Conservation (phyloP, 129 eudicot genomes). For the Lactuca saligna region DNA sequence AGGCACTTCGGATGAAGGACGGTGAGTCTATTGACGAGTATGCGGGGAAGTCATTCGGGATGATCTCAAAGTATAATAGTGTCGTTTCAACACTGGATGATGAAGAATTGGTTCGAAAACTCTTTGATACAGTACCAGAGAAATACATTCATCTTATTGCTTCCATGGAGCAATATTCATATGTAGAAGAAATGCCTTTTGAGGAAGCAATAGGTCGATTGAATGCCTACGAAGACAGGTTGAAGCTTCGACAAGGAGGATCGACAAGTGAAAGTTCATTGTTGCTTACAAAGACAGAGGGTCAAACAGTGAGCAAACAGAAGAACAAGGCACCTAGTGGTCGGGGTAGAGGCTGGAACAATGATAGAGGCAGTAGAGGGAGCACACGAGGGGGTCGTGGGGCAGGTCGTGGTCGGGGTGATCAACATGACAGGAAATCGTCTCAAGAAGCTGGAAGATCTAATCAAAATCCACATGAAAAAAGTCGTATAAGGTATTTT, state of each 20-base stretch:
- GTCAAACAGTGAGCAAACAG: too few relatives aligned
- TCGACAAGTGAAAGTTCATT: neutral
- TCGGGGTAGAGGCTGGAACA: neutral
- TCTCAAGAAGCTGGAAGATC: neutral
- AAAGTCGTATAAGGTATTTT: neutral
- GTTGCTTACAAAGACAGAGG: neutral
- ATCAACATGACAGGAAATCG: neutral
- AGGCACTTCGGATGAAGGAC: neutral
- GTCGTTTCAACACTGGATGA: neutral
- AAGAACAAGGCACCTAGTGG: neutral
- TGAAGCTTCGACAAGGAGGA: neutral
- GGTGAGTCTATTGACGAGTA: too few relatives aligned
- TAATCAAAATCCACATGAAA: neutral
- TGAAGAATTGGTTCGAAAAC: neutral
- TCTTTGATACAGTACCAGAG: neutral
- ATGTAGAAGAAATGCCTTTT: neutral
- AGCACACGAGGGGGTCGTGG: conserved; percentile 5
- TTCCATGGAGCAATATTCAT: neutral
- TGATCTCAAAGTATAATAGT: neutral
- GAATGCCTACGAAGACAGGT: neutral
- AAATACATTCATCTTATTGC: neutral
- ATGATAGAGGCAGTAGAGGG: neutral
- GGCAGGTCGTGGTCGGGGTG: conserved; percentile 5
- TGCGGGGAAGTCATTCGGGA: neutral
- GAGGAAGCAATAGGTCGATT: conserved; percentile 4